Conservation (phyloP, 257 asterid genomes). For the Capsicum rhomboideum region DNA sequence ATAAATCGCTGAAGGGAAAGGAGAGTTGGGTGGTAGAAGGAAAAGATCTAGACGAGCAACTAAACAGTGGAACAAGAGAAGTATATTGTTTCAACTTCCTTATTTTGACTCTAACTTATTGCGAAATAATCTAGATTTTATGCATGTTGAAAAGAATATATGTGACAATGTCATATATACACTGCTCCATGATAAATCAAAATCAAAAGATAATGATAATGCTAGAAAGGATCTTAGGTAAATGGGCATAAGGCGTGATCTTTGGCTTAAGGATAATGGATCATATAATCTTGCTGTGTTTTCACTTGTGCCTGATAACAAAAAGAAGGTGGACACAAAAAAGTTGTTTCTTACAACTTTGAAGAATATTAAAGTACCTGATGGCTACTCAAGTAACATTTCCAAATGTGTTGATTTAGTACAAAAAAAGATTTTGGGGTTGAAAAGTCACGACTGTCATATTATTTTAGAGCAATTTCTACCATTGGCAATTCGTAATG, state of each 20-base stretch:
- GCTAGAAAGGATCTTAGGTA: background rate
- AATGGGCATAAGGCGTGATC: background rate
- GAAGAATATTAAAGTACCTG: background rate
- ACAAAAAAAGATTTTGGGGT: background rate
- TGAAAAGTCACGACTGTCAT: background rate
- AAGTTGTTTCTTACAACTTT: background rate
- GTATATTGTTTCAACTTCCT: background rate
- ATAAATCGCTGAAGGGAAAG: background rate
- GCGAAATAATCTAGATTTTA: background rate
- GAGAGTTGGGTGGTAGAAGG: background rate
- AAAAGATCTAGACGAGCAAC: background rate
- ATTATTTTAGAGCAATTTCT: background rate
- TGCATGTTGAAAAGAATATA: background rate
- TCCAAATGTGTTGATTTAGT: background rate
- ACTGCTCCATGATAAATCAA: background rate
- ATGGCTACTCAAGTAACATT: background rate
- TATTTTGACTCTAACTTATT: background rate
- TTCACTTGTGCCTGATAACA: background rate
- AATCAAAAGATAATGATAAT: background rate
- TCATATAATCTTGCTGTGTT: background rate
- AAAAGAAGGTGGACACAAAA: background rate
- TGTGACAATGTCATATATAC: background rate
- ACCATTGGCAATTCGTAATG: background rate
- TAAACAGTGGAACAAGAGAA: background rate
- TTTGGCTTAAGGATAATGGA: background rate